A percentile compares a stretch with the other conserved stretches of the same genome.
phyloP scores from a whole-genome alignment of 164 flowering plant species.

The Liriodendron chinense region DNA sequence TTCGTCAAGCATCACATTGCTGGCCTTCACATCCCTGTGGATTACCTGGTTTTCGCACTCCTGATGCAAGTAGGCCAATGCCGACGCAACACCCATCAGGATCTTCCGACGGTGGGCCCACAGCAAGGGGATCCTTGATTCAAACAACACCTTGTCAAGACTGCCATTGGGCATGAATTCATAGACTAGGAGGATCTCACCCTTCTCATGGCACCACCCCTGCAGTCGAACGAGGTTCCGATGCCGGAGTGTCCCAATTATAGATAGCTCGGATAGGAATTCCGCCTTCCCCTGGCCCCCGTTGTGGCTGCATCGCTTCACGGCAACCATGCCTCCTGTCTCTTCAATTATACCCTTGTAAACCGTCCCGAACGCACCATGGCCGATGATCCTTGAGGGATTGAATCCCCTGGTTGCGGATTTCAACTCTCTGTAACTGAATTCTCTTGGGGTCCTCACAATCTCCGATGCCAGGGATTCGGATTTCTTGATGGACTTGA shows the following conservation, averaged over 20 bases:
- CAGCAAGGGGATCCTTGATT: conserved; percentile 47
- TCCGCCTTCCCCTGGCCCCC: conserved; percentile 69
- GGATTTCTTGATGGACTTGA: conserved; percentile 33
- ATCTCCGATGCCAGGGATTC: conserved; percentile 50
- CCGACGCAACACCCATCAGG: conserved; percentile 81
- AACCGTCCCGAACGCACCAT: conserved; percentile 92
- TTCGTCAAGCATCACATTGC: conserved; percentile 90
- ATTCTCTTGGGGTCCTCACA: conserved; percentile 71
- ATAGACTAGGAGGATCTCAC: conserved; percentile 81
- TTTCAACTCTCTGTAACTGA: conserved; percentile 68
- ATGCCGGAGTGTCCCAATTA: conserved; percentile 91
- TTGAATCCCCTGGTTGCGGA: conserved; percentile 68
- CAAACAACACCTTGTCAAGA: conserved; percentile 83
- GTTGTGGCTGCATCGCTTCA: conserved; percentile 76
- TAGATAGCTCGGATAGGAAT: conserved; percentile 81
- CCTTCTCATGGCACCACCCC: conserved; percentile 98
- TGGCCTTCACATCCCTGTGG: conserved; percentile 81
- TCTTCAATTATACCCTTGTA: conserved; percentile 69
- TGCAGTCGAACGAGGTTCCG: conserved; percentile 78
- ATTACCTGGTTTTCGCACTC: conserved; percentile 90
- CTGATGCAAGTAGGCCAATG: conserved; percentile 81
- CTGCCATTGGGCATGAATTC: conserved; percentile 92
- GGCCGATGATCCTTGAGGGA: conserved; percentile 61
- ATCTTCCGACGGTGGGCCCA: conserved; percentile 66
- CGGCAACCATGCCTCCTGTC: conserved; percentile 71